Conservation (phyloP, 495 filamentous ascomycete genomes). For the Penicillium ucsense region DNA sequence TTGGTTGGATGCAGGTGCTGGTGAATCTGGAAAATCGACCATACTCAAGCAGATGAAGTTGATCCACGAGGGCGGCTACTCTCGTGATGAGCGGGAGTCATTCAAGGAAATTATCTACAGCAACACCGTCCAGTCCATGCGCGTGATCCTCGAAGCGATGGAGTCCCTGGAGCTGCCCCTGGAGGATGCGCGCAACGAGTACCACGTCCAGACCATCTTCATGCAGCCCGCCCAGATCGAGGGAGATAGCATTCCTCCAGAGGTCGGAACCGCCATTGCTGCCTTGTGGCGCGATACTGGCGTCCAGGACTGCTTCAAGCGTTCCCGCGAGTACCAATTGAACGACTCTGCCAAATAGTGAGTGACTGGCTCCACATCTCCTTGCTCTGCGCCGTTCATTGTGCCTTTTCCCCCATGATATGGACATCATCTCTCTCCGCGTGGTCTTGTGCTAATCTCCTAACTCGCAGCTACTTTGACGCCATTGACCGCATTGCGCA, state of each 20-base stretch:
- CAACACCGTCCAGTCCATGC: constrained; percentile 94
- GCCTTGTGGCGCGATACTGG: constrained; percentile 90
- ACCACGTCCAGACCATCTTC: constrained; percentile 91
- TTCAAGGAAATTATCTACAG: constrained; percentile 97
- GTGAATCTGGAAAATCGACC: constrained; percentile 98
- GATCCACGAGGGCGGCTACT: constrained; percentile 49
- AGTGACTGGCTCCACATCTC: constrained; percentile 21
- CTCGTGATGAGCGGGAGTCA: constrained; percentile 47
- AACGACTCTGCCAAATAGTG: constrained; percentile 99
- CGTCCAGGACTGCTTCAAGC: constrained; percentile 92
- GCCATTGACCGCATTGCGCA: constrained; percentile 86
- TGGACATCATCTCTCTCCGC: too few relatives aligned
- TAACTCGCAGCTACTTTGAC: constrained; percentile 74
- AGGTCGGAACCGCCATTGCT: constrained; percentile 89
- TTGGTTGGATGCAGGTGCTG: constrained; percentile 58
- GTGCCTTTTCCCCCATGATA: too few relatives aligned
- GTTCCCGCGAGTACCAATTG: constrained; percentile 90
- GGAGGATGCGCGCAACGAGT: constrained; percentile 79
- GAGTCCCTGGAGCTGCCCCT: constrained; percentile 84
- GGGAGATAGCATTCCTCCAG: constrained; percentile 85
- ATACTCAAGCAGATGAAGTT: constrained; percentile 98
- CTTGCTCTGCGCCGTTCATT: too few relatives aligned
- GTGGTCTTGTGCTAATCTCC: constrained; percentile 3
- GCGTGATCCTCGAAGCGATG: constrained; percentile 93
- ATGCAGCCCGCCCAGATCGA: constrained; percentile 95